Percentiles rank a stretch among this genome's conserved stretches.
Evolutionary conservation across 257 asterid genomes (phyloP).

Genomic region (Solanum verrucosum): DNA sequence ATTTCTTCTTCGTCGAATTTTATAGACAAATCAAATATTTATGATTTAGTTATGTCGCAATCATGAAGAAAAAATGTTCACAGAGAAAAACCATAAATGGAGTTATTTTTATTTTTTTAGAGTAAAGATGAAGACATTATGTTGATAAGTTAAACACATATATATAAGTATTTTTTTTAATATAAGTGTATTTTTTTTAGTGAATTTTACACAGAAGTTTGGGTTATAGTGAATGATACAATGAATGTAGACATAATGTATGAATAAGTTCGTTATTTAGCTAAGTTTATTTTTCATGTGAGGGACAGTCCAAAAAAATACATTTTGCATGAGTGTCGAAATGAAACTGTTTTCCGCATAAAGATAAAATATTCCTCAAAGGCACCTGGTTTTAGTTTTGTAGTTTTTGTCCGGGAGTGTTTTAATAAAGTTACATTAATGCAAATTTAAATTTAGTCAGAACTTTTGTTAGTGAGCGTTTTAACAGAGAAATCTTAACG

Average conservation of each 20-base stretch:
- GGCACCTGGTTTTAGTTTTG: background rate
- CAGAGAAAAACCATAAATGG: background rate
- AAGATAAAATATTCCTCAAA: background rate
- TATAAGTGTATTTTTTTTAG: background rate
- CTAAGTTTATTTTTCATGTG: background rate
- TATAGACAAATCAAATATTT: background rate
- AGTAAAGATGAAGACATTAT: conserved; percentile 2
- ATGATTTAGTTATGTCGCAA: background rate
- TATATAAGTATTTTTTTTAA: background rate
- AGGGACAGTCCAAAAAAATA: background rate
- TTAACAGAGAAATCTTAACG: fast-evolving
- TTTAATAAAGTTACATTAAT: too few species aligned
- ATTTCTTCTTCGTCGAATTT: background rate
- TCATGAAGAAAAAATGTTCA: background rate
- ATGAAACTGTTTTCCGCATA: background rate
- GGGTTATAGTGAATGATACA: background rate
- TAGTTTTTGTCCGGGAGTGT: background rate
- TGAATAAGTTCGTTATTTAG: background rate
- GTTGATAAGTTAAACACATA: background rate
- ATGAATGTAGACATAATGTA: background rate
- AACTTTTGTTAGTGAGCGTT: too few species aligned
- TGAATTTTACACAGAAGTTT: background rate
- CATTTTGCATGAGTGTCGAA: background rate
- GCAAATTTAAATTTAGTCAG: too few species aligned
- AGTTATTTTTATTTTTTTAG: background rate